A percentile compares a stretch with the other conserved stretches of the same genome.
Conservation (phyloP, 805 yeast species). For the Wickerhamiella parazyma region DNA sequence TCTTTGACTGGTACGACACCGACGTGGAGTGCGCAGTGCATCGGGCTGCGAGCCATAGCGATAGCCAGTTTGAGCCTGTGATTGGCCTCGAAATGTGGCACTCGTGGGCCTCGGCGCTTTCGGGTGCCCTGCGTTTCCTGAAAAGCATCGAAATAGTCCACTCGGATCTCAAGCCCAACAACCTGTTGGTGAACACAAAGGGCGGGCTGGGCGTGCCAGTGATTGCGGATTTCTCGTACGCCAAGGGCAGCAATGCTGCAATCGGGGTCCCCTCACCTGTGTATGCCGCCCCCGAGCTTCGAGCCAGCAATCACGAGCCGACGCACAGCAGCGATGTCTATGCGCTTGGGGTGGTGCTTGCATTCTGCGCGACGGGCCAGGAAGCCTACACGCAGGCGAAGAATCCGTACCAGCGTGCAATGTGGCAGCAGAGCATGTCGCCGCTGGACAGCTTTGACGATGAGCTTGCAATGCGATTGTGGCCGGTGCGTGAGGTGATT, state of each 20-base stretch:
- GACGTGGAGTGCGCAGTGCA: slow-evolving; percentile 11
- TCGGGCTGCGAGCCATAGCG: neutral
- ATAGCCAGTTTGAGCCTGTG: slow-evolving; percentile 15
- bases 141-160: slow-evolving; percentile 28
- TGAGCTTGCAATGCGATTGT: slow-evolving; percentile 15
- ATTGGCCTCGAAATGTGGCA: slow-evolving; percentile 19
- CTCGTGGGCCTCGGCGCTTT: slow-evolving; percentile 20
- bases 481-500: neutral
- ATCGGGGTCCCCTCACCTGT: slow-evolving; percentile 28
- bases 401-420: slow-evolving; percentile 23
- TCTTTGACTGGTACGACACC: slow-evolving; percentile 14
- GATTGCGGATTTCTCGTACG: slow-evolving; percentile 35
- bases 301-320: slow-evolving; percentile 22
- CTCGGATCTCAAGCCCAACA: slow-evolving; percentile 37
- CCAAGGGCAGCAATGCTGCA: slow-evolving; percentile 20
- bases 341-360: slow-evolving; percentile 34
- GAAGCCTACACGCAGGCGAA: slow-evolving; percentile 31
- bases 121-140: slow-evolving; percentile 17
- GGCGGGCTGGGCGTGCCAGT: slow-evolving; percentile 22
- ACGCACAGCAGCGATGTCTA: slow-evolving; percentile 32
- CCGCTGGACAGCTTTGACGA: slow-evolving; percentile 20
- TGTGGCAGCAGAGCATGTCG: slow-evolving; percentile 22
- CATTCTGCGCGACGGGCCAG: slow-evolving; percentile 34
- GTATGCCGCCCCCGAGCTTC: slow-evolving; percentile 37
- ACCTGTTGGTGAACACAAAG: slow-evolving; percentile 26